Evolutionary conservation across 2,329 filamentous ascomycete genomes (phyloP).

Genomic region (Talaromyces sp.): DNA sequence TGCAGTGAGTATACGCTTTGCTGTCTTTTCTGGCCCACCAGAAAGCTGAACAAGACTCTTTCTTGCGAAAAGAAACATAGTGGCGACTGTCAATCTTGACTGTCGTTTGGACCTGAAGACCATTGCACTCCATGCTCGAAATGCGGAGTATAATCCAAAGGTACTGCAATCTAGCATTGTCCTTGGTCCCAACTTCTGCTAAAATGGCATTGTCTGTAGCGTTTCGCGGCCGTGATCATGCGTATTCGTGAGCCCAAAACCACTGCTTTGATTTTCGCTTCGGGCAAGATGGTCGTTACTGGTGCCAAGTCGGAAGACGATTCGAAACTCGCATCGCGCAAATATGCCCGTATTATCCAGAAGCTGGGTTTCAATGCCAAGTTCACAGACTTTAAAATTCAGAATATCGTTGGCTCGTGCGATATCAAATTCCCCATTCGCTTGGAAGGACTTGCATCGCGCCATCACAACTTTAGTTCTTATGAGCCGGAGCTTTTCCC

Average conservation of each 20-base stretch:
- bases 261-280: constrained; percentile 94
- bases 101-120: constrained; percentile 98
- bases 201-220: constrained; percentile 56
- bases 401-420: constrained; percentile 98
- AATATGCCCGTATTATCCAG: constrained; percentile 98
- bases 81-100: constrained; percentile 96
- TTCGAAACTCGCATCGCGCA: constrained; percentile 91
- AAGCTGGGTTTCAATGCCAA: constrained; percentile 99
- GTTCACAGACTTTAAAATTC: constrained; percentile 99
- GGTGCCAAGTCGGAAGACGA: constrained; percentile 98
- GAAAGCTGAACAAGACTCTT: constrained; percentile 46
- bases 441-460: constrained; percentile 88
- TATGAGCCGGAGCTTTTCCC: constrained; percentile 99
- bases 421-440: constrained; percentile 99
- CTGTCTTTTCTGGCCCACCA: constrained; percentile 44
- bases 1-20: constrained; percentile 81
- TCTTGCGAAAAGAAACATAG: constrained; percentile 75
- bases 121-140: constrained; percentile 94
- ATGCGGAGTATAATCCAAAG: constrained; percentile 98
- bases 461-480: constrained; percentile 98
- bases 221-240: constrained; percentile 99
- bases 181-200: constrained; percentile 31
- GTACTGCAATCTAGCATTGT: constrained; percentile 50
- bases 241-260: constrained; percentile 99
- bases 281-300: constrained; percentile 98